Conservation (phyloP, 2,329 filamentous ascomycete species). For the Exophiala mesophila region DNA sequence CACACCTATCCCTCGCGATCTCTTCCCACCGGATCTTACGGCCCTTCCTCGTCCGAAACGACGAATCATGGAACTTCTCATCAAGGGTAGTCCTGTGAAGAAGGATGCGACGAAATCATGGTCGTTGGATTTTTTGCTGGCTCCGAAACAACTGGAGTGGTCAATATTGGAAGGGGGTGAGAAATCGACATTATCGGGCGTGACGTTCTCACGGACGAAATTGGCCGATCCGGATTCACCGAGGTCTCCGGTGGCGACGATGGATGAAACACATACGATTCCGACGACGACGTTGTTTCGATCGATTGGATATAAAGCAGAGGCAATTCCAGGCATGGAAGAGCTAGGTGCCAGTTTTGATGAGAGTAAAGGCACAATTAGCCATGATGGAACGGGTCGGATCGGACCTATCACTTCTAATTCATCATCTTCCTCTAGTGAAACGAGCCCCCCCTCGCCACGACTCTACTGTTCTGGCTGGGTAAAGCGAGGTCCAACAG, state of each 20-base stretch:
- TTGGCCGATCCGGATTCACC: constrained; percentile 49
- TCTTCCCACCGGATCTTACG: constrained; percentile 64
- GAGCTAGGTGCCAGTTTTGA: constrained; percentile 77
- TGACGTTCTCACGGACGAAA: constrained; percentile 59
- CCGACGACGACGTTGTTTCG: constrained; percentile 73
- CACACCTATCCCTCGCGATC: constrained; percentile 58
- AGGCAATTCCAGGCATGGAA: constrained; percentile 67
- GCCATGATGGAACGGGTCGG: constrained; percentile 75
- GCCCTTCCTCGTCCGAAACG: constrained; percentile 69
- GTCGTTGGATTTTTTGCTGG: constrained; percentile 81
- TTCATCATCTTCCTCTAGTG: neutral
- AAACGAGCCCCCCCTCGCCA: constrained; percentile 32
- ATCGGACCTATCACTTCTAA: constrained; percentile 43
- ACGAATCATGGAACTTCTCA: constrained; percentile 73
- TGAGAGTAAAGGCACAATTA: constrained; percentile 65
- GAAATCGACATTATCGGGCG: constrained; percentile 53
- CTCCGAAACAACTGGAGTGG: constrained; percentile 64
- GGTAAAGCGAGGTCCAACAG: constrained; percentile 92
- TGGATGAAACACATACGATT: constrained; percentile 46
- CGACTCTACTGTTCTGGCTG: constrained; percentile 87
- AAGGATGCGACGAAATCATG: constrained; percentile 61
- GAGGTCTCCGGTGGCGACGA: constrained; percentile 45
- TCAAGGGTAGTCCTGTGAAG: constrained; percentile 62
- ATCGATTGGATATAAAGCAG: constrained; percentile 90
- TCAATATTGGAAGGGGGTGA: constrained; percentile 29